Evolutionary conservation across 23 red algal genomes (phyloP), one percentile per base, ranked within the genome.

Genomic region (Rhodosorus marinus): DNA sequence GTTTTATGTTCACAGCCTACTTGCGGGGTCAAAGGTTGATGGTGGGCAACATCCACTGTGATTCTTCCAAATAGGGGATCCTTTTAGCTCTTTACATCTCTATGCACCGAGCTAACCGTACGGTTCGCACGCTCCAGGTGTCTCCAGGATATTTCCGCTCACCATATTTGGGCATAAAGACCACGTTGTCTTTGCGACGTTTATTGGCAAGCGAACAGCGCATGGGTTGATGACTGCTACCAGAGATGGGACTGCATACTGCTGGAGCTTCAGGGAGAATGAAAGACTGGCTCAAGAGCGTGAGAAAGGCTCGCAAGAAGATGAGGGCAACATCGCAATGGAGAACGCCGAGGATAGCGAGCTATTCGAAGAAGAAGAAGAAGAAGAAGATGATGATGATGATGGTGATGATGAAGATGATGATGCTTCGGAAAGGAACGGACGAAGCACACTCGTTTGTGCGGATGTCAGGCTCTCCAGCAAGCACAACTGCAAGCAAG

Each of bases 361-460:
- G 20, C 49, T 53, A 33, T 59, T 57, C 14, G n/a, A 52, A 25
- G 66, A 84, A 42, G 41, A 51, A 8, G 58, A 65, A 11, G 66
- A 50, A n/a, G 58, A 65, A 43, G 79, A 84, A 57, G 68, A 46
- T 17, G 79, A 54, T 22, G 55, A 70, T 19, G 74, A 69, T 72
- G 67, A n/a, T 20, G 27, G 62, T 15, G 48, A 62, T 4, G 57
- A 53, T 24, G 20, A 64, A 47, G 33, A 57, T 25, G 9, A 34
- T 34, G 48, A 56, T 19, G 60, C 3, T 20, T 3, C 43, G 4
- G 6, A 51, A 67, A 55, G 38, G 36, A 5, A 59, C 24, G 46
- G 8, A 0, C 22, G 8, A 40, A 35, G 7, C 22, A 26, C 5
- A 23, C 21, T 5, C 36, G 21, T 36, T 22, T 14, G 25, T 24